Evolutionary conservation across 257 asterid species (phyloP), one percentile per base, ranked within the genome.

Genomic region (Catharanthus roseus): DNA sequence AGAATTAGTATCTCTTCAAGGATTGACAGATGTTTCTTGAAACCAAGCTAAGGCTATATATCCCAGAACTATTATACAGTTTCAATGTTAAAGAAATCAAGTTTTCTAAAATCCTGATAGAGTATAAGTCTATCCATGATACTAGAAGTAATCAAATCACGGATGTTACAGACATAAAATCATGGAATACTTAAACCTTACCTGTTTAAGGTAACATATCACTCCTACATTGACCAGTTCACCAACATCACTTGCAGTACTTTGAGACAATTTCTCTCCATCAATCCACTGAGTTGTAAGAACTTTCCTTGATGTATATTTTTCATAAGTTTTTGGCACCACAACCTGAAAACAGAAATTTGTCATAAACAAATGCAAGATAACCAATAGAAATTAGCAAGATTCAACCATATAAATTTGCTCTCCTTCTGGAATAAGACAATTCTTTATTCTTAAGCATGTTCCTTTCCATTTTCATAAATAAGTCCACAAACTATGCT

Each of bases 191-290:
- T 38, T 38, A 9, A n/a, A 50, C 24, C 65, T 64, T 82, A 95
- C 99, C 99, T 95, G 99, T 86, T 91, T 95, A 79, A 95, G 96
- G 87, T 95, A 95, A 89, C 99, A 95, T 88, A 95, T 95, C 66
- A 95, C 99, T 79, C 99, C 99, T 65, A 95, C 99, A 79, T 95
- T 95, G 31, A 95, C 99, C 74, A 95, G 82, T 57, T 88, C 95
- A 56, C 99, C 99, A 68, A 95, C 99, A 87, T 95, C 99, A 81
- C 93, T 88, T 79, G 93, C 99, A 56, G 96, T 89, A 83, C 99
- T 95, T 87, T 95, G 99, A 56, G 99, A 95, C 47, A 95, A 87
- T 85, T 95, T 95, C 86, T 91, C 99, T 67, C 99, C 99, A 0
- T 95, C 97, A 75, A 95, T 78, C 99, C 99, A 95, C 69, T 73